Evolutionary conservation across 2,329 filamentous ascomycete species (phyloP).

Genomic region (Lachnellula occidentalis): DNA sequence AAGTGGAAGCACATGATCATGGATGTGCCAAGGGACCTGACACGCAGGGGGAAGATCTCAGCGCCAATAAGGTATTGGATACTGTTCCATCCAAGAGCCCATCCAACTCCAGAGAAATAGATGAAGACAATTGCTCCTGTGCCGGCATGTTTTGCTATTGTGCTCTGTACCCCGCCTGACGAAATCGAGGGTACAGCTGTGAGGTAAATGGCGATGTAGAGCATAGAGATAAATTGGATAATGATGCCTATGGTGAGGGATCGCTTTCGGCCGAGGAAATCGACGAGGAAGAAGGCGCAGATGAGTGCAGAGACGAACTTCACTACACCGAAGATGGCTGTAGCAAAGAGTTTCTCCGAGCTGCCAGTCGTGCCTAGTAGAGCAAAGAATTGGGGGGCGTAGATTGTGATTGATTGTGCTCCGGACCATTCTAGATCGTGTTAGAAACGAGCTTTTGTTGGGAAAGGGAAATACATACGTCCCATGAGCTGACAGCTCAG

Average conservation of each 20-base stretch:
- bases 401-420: slow-evolving; percentile 57
- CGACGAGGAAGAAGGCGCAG: slow-evolving; percentile 53
- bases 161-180: neutral
- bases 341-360: slow-evolving; percentile 50
- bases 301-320: slow-evolving; percentile 51
- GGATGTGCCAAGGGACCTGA: slow-evolving; percentile 20
- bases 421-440: slow-evolving; percentile 58
- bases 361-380: slow-evolving; percentile 49
- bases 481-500: slow-evolving; percentile 60
- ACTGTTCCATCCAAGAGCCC: slow-evolving; percentile 42
- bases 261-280: slow-evolving; percentile 50
- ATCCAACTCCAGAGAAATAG: slow-evolving; percentile 61
- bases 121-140: slow-evolving; percentile 62
- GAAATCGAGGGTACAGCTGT: slow-evolving; percentile 33
- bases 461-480: slow-evolving; percentile 24
- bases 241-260: slow-evolving; percentile 35
- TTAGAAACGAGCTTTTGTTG: neutral
- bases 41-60: slow-evolving; percentile 36
- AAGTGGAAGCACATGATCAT: slow-evolving; percentile 46
- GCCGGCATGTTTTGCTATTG: slow-evolving; percentile 6
- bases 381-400: slow-evolving; percentile 50
- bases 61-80: slow-evolving; percentile 56
- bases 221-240: slow-evolving; percentile 34
- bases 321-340: slow-evolving; percentile 51
- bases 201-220: slow-evolving; percentile 36